Evolutionary conservation across 179 eudicot genomes (phyloP).

Genomic region (Beta macrorhiza): DNA sequence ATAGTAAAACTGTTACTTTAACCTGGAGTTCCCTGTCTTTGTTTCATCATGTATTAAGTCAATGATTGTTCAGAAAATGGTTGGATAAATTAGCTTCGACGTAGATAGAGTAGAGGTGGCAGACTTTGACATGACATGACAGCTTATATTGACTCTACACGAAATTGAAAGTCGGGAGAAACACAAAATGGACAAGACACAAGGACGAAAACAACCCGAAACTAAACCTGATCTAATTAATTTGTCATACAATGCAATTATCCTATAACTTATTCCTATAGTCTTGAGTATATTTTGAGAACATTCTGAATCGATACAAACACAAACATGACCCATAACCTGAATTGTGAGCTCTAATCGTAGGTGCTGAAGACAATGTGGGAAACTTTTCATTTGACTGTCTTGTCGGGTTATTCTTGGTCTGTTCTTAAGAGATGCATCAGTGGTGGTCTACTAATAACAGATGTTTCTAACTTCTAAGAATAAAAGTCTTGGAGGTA

Average conservation of each 20-base stretch:
- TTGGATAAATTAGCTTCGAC: neutral
- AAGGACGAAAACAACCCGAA: too few relatives aligned
- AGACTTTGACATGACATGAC: too few relatives aligned
- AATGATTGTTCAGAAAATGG: neutral
- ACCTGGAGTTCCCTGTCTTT: neutral
- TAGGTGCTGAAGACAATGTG: neutral
- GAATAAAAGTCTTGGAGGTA: neutral
- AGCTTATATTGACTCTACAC: too few relatives aligned
- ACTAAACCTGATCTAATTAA: too few relatives aligned
- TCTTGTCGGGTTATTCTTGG: neutral
- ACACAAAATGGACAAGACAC: too few relatives aligned
- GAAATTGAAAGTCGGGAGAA: too few relatives aligned
- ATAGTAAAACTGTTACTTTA: constrained; percentile 3
- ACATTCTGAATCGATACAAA: too few relatives aligned
- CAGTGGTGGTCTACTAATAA: neutral
- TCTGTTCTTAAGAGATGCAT: neutral
- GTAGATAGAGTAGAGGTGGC: neutral
- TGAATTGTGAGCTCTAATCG: too few relatives aligned
- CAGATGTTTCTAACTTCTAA: neutral
- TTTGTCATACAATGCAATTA: too few relatives aligned
- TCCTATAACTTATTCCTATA: too few relatives aligned
- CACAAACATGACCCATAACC: too few relatives aligned
- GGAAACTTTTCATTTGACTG: neutral
- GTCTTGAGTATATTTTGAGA: too few relatives aligned
- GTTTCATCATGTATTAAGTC: neutral